Conservation (phyloP, 345 rosid genomes). For the Camelina hispida region DNA sequence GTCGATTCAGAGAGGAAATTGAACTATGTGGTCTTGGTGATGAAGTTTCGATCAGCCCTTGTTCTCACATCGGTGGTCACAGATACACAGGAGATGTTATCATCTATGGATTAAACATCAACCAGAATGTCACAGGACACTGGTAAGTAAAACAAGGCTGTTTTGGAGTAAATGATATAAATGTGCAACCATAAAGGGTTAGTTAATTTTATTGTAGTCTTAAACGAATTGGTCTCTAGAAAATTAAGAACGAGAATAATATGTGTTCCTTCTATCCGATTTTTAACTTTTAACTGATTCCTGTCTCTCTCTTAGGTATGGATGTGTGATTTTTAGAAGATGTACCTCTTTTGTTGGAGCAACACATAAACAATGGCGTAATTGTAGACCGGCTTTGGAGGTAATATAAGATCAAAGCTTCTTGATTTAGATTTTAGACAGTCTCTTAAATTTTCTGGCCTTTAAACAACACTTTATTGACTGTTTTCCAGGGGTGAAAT, state of each 20-base stretch:
- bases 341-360: constrained; percentile 66
- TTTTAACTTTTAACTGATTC: not conserved
- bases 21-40: constrained; percentile 66
- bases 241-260: not conserved
- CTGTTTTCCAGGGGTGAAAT: constrained; percentile 75
- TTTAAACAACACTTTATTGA: constrained; percentile 5
- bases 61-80: constrained; percentile 97
- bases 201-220: not conserved
- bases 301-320: constrained; percentile 60
- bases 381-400: constrained; percentile 83
- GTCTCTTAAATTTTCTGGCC: not conserved
- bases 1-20: constrained; percentile 85
- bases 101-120: constrained; percentile 65
- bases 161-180: not conserved
- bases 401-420: constrained; percentile 51
- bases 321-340: constrained; percentile 82
- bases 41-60: constrained; percentile 89
- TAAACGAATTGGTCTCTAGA: not conserved
- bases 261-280: not conserved
- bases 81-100: constrained; percentile 93
- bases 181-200: not conserved
- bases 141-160: constrained; percentile 51
- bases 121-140: constrained; percentile 71
- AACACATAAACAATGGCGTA: constrained; percentile 79
- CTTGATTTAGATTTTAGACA: constrained; percentile 8